Evolutionary conservation across 257 asterid genomes (phyloP), one percentile per base, ranked within the genome.

Genomic region (Primulina eburnea): DNA sequence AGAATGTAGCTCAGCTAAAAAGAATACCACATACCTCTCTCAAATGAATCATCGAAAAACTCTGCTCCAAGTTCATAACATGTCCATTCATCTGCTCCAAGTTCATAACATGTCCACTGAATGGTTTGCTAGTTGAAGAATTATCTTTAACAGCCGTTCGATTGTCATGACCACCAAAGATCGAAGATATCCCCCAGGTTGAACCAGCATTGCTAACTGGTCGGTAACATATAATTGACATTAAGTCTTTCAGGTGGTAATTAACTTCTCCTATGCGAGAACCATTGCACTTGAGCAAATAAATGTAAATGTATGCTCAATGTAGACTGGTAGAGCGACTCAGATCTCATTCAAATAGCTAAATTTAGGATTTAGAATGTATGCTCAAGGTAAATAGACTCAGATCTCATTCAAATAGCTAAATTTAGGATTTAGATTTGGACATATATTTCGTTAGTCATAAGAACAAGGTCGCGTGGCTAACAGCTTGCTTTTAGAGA

Each of bases 161-260:
- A 74, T 75, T 78, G 53, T 80, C 87, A 28, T 83, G 76, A 52
- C 94, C 81, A 65, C 99, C 97, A 73, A 94, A 91, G 63, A 94
- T 91, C 32, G 99, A 89, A 72, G 99, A 85, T 77, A 94, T 89
- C 64, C 99, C 96, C 97, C 99, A 93, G 68, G 76, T 65, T 33
- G 99, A 89, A 76, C 85, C 87, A 67, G 83, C 30, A 76, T 71
- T 85, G 77, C 71, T 78, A 71, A 78, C 96, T 88, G 87, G 69
- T 24, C 24, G 74, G 74, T 30, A 52, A 74, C 66, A 52, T 64
- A 65, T 12, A 56, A 47, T 58, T 62, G 30, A 32, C 62, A 66
- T 70, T 40, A 81, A 71, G 62, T 65, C 70, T 20, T 65, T 50
- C 12, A 2, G 12, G 35, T 4, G 58, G 66, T 67, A 59, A 53